Base-by-base conservation (phyloP, 345 rosid genomes). In the Arabis hirsuta region DNA sequence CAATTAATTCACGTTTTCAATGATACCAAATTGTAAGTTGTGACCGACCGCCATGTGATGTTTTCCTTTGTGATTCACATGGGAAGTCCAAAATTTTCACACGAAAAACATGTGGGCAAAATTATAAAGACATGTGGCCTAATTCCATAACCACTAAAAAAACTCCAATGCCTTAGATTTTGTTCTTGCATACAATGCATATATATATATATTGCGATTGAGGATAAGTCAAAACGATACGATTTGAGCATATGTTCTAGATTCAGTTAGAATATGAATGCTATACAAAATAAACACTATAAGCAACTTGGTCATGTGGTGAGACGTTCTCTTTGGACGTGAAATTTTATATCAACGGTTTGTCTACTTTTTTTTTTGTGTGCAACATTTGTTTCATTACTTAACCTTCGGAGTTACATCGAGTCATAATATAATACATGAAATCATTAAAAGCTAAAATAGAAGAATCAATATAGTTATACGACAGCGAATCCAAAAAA, bases 261-360 rank as follows among this genome's bases (percentile, higher is more conserved):
- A 6, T 36, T 58, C 48, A 57, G 3, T 46, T 2, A 57, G 50
- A 36, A 58, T 7, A 14, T 58, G 66, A 57, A 36, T 57, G 48
- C 39, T 57, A 9, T 58, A 36, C 20, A 69, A 36, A 11, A 57
- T 47, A 69, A 69, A 58, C 41, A 36, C 57, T 58, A 22, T 34
- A 47, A 55, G 24, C 27, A 9, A 47, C 12, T 9, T 32, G 53
- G 63, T 45, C 7, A 24, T 47, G 41, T 47, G 73, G 64, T 70
- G 60, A 70, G 29, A 57, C 24, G 16, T 26, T 57, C 57, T 68
- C 55, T 31, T 55, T 69, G 65, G 65, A 34, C 36, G 56, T 45
- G 73, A 69, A 57, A 47, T 57, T 56, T 34, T 47, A 59, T 47
- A 58, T 26, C 66, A 38, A 70, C 66, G 66, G 74, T 58, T 70